Evolutionary conservation across 2,329 filamentous ascomycete genomes (phyloP).

Genomic region (Xylariaceae sp.): DNA sequence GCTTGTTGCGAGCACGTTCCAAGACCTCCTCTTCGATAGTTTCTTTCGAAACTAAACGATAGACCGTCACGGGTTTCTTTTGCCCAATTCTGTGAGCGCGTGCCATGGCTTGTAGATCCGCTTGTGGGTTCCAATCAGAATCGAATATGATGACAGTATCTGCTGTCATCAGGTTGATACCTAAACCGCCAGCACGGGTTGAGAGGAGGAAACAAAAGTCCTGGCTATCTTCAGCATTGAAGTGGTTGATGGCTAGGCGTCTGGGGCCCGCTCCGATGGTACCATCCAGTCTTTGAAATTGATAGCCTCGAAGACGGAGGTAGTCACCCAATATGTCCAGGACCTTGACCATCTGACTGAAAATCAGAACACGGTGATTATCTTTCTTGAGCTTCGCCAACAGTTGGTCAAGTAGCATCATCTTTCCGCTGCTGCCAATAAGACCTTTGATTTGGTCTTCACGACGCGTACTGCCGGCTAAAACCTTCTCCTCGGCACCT

Average conservation of each 20-base stretch:
- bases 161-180: slow-evolving; percentile 97
- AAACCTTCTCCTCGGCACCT: slow-evolving; percentile 82
- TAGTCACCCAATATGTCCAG: slow-evolving; percentile 94
- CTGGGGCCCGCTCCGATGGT: slow-evolving; percentile 85
- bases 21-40: slow-evolving; percentile 97
- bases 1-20: slow-evolving; percentile 93
- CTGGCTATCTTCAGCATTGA: slow-evolving; percentile 91
- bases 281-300: slow-evolving; percentile 90
- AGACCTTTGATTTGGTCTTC: slow-evolving; percentile 90
- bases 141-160: slow-evolving; percentile 98
- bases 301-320: slow-evolving; percentile 84
- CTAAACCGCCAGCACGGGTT: slow-evolving; percentile 91
- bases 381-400: slow-evolving; percentile 89
- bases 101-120: slow-evolving; percentile 96
- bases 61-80: slow-evolving; percentile 92
- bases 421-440: slow-evolving; percentile 96
- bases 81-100: slow-evolving; percentile 97
- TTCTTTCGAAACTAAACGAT: slow-evolving; percentile 93
- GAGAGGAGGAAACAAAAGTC: slow-evolving; percentile 97
- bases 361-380: slow-evolving; percentile 92
- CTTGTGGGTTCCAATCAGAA: slow-evolving; percentile 98
- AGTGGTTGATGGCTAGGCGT: slow-evolving; percentile 94
- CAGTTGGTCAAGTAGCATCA: slow-evolving; percentile 98
- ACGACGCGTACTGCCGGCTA: slow-evolving; percentile 72
- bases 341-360: slow-evolving; percentile 99